Percentiles rank a stretch among this genome's conserved stretches.
phyloP scores from a whole-genome alignment of 306 rosid genomes.

The Malus sylvestris region DNA sequence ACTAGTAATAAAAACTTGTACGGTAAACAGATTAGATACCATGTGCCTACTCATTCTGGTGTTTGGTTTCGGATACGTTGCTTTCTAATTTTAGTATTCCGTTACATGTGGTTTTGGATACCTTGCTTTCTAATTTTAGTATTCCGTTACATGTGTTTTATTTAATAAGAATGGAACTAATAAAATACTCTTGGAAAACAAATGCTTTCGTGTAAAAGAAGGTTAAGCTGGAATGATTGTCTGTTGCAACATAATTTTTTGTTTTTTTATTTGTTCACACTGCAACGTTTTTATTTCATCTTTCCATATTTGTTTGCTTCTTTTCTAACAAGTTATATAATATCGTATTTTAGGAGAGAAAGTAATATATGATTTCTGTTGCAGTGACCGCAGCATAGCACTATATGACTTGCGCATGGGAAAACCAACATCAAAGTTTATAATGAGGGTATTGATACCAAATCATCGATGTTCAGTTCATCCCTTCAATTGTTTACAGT shows the following conservation, averaged over 20 bases:
- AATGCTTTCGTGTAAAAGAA: neutral
- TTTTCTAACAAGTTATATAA: neutral
- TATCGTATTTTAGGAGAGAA: neutral
- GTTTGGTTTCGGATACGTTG: neutral
- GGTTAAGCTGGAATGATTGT: neutral
- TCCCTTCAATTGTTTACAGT: neutral
- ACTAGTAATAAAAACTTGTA: neutral
- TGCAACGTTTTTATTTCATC: neutral
- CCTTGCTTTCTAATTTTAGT: neutral
- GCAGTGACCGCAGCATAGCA: slow-evolving; percentile 80
- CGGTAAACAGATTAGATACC: neutral
- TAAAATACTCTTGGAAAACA: neutral
- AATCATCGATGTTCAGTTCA: neutral
- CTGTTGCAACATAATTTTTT: neutral
- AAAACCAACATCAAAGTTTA: slow-evolving; percentile 51
- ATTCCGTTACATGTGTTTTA: neutral
- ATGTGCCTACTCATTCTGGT: neutral
- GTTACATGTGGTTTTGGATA: neutral
- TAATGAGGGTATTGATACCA: slow-evolving; percentile 62
- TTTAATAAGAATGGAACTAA: neutral
- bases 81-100: neutral
- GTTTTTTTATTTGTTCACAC: neutral
- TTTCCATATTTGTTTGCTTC: neutral
- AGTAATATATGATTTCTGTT: slow-evolving; percentile 1
- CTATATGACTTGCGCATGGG: slow-evolving; percentile 79